These are phyloP conservation scores for Pisolithus albus DNA, from an alignment of 768 basidiomycete species.

Conservation along the genomic window DNA sequence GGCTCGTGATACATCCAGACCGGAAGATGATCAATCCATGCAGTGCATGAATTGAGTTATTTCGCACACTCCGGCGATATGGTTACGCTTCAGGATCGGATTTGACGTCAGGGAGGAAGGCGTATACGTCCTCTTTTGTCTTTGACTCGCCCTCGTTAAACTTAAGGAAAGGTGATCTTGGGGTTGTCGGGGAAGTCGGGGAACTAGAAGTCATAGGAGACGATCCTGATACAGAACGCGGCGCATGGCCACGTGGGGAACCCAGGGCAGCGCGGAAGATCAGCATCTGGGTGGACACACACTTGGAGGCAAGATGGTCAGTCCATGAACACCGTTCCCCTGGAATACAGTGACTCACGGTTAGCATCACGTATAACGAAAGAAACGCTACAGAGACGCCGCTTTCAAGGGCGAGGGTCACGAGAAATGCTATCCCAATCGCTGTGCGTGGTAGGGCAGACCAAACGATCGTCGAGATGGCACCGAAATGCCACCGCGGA, in stretches of 20 bases:
- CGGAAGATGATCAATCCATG: no score
- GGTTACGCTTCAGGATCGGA: no score
- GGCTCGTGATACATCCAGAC: no score
- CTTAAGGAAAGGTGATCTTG: background rate
- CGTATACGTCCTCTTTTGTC: background rate
- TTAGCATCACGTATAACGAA: slow-evolving; percentile 7
- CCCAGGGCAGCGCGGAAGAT: slow-evolving; percentile 2
- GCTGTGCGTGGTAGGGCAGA: slow-evolving; percentile 6
- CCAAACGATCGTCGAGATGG: background rate
- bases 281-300: slow-evolving; percentile 8
- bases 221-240: no score
- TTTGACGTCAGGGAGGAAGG: background rate
- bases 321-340: background rate
- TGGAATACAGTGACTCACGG: background rate
- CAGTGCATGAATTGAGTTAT: no score
- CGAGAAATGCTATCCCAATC: slow-evolving; percentile 5
- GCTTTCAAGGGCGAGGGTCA: slow-evolving; percentile 3
- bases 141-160: background rate
- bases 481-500: background rate
- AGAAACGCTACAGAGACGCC: slow-evolving; percentile 3
- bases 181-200: background rate
- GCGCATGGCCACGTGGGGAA: no score
- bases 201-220: background rate
- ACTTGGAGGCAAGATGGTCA: background rate
- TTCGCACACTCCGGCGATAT: no score